Conservation (phyloP, 164 flowering plant genomes). For the Magnolia sinica region DNA sequence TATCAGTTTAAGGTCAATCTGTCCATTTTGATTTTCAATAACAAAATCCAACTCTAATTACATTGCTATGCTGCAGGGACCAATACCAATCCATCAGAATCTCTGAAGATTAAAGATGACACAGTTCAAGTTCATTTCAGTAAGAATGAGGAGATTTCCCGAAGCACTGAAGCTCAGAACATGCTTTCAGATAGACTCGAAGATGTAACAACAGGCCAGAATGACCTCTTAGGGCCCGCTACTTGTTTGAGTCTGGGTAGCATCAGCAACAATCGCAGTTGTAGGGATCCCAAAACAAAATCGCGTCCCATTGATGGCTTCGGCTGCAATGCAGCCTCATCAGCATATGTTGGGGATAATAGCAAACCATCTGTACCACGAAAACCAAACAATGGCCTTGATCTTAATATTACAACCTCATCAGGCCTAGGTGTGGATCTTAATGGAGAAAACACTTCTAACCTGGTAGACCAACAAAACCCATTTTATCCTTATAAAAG, state of each 20-base stretch:
- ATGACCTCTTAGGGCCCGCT: slow-evolving; percentile 11
- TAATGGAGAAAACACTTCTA: slow-evolving; percentile 45
- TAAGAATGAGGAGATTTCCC: slow-evolving; percentile 29
- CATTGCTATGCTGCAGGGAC: slow-evolving; percentile 9
- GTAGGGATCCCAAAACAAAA: slow-evolving; percentile 37
- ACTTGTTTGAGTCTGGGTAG: slow-evolving; percentile 9
- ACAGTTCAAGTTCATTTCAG: slow-evolving; percentile 4
- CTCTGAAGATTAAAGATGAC: slow-evolving; percentile 9
- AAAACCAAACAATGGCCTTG: slow-evolving; percentile 17
- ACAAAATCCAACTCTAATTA: neutral
- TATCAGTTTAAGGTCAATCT: neutral
- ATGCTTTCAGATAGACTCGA: slow-evolving; percentile 16
- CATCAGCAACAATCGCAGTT: slow-evolving; percentile 7
- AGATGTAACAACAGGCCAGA: slow-evolving; percentile 17
- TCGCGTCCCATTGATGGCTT: slow-evolving; percentile 7
- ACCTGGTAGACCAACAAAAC: slow-evolving; percentile 37
- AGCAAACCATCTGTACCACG: slow-evolving; percentile 3
- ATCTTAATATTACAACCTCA: slow-evolving; percentile 16
- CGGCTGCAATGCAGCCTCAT: slow-evolving; percentile 5
- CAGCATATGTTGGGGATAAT: slow-evolving; percentile 11
- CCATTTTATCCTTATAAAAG: slow-evolving; percentile 31
- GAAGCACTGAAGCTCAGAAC: slow-evolving; percentile 18
- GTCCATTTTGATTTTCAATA: neutral
- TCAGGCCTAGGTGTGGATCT: slow-evolving; percentile 44
- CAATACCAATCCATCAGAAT: slow-evolving; percentile 1